phyloP scores from a whole-genome alignment of 192 early-diverging fungal genomes.

The Phycomyces blakesleeanus region DNA sequence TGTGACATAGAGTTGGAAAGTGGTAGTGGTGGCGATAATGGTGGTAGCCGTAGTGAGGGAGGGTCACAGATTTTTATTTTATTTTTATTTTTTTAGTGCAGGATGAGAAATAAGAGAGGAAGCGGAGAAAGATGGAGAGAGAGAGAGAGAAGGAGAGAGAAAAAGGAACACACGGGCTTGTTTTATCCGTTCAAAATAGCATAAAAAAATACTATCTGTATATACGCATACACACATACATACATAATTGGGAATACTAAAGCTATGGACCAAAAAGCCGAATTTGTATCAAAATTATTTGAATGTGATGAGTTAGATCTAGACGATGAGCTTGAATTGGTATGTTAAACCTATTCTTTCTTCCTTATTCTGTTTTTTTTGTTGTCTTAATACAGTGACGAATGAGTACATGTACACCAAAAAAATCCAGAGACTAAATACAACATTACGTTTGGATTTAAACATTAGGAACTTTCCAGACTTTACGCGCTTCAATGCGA shows the following conservation, averaged over 20 bases:
- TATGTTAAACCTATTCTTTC: no score
- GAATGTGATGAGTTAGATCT: slow-evolving; percentile 13
- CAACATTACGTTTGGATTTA: neutral
- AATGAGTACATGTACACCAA: no score
- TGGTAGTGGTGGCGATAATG: no score
- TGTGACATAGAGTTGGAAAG: no score
- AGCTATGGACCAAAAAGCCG: neutral
- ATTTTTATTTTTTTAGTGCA: no score
- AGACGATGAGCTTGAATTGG: slow-evolving; percentile 16
- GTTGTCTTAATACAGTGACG: no score
- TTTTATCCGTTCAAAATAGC: neutral
- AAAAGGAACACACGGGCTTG: neutral
- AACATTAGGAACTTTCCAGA: slow-evolving; percentile 18
- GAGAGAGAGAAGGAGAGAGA: no score
- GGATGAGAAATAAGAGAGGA: no score
- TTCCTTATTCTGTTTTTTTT: no score
- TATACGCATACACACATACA: neutral
- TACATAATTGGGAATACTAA: neutral
- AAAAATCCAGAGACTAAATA: neutral
- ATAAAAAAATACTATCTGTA: neutral
- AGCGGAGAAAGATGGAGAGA: no score
- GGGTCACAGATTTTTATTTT: no score
- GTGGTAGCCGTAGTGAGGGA: no score
- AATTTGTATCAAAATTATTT: slow-evolving; percentile 10
- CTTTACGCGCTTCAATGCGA: slow-evolving; percentile 16